A percentile compares a stretch with the other conserved stretches of the same genome.
Conservation (phyloP, 2,329 filamentous ascomycete species). For the Botrytis cinerea region DNA sequence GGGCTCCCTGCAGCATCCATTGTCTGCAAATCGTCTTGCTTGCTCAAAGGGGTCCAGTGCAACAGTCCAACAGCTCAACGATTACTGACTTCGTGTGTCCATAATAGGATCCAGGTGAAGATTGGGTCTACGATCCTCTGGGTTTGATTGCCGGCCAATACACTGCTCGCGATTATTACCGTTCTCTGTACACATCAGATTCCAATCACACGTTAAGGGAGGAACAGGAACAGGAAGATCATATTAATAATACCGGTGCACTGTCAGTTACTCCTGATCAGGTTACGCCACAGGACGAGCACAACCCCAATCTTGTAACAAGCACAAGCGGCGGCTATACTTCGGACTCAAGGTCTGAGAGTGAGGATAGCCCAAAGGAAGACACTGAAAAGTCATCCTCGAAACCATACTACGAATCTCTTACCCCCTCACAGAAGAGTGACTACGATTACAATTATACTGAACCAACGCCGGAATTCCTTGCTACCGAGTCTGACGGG, state of each 20-base stretch:
- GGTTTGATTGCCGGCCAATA: not conserved
- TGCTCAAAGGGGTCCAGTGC: not conserved
- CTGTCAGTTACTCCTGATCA: not conserved
- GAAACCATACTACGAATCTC: not conserved
- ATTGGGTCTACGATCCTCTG: not conserved
- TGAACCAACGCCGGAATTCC: not conserved
- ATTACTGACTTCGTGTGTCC: not conserved
- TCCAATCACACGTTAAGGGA: not conserved
- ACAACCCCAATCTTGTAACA: not conserved
- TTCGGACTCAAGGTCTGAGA: not conserved
- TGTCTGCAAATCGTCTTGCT: not conserved
- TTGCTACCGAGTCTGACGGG: not conserved
- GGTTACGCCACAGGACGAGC: not conserved
- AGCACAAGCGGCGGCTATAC: slow-evolving; percentile 8
- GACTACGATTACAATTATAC: not conserved
- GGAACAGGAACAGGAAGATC: not conserved
- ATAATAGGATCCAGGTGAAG: not conserved
- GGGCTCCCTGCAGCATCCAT: not conserved
- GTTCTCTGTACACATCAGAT: not conserved
- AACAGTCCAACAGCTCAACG: not conserved
- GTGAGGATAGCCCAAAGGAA: not conserved
- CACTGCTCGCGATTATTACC: not conserved
- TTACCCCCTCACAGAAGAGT: not conserved
- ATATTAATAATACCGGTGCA: not conserved
- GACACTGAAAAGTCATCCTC: not conserved